Conservation (phyloP, 352 stramenopile species). For the Phytophthora macrochlamydospora region DNA sequence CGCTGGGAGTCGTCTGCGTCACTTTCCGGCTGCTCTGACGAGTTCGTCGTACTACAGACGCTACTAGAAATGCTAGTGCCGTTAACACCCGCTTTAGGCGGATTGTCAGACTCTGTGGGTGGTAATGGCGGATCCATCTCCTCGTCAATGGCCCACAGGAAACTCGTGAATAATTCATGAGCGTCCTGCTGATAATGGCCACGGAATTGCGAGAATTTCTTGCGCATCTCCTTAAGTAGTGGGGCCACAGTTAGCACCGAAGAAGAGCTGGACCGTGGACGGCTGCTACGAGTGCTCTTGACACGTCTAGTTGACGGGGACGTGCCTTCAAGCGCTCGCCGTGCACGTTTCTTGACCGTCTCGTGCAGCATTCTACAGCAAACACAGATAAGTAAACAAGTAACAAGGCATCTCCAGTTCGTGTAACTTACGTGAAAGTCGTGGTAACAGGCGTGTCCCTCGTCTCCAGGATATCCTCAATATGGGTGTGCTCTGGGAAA, state of each 20-base stretch:
- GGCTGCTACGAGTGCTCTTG: conserved; percentile 27
- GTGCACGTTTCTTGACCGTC: conserved; percentile 60
- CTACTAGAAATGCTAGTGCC: conserved; percentile 25
- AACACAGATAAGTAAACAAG: conserved; percentile 3
- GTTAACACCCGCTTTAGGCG: conserved; percentile 1
- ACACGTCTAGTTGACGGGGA: conserved; percentile 14
- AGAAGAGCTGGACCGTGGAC: conserved; percentile 30
- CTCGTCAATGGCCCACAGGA: conserved; percentile 91
- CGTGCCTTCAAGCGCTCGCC: conserved; percentile 29
- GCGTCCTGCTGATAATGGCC: conserved; percentile 96
- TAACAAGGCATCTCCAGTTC: neutral
- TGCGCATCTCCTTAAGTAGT: conserved; percentile 69
- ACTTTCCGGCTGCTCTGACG: conserved; percentile 32
- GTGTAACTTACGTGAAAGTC: conserved; percentile 56
- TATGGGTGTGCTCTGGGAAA: conserved; percentile 58
- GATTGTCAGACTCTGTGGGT: neutral
- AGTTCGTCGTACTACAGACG: conserved; percentile 26
- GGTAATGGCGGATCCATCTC: conserved; percentile 50
- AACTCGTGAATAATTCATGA: conserved; percentile 94
- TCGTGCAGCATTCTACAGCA: conserved; percentile 55
- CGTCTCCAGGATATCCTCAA: conserved; percentile 54
- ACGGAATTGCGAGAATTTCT: conserved; percentile 93
- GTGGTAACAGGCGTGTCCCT: conserved; percentile 90
- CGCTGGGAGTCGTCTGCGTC: conserved; percentile 25
- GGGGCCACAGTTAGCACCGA: conserved; percentile 64